Evolutionary conservation across 1,284 basidiomycete genomes (phyloP), one percentile per base, ranked within the genome.

Genomic region (Ustilago trichophora): DNA sequence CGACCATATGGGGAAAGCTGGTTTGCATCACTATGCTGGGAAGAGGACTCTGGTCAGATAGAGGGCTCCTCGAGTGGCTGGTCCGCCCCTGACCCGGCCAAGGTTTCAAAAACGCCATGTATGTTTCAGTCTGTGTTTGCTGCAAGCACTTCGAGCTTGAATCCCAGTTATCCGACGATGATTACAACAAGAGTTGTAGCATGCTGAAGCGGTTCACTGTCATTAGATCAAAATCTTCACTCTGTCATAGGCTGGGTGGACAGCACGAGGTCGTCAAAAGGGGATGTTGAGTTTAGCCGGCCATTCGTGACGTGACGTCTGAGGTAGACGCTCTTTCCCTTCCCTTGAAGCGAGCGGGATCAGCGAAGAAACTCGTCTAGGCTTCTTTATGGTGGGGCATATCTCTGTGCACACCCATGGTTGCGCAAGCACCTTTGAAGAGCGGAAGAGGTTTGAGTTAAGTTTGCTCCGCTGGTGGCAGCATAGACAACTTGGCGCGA

Each of bases 241-340:
- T n/a, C n/a, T n/a, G n/a, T n/a, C n/a, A 13, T 29, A 29, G 27
- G 27, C 7, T 8, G 13, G 13, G 27, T 7, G 18, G 19, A 5
- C 31, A 13, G 31, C 44, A 46, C 26, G 29, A 40, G 29, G 35
- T 32, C 27, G 21, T 31, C 21, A 15, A 33, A 22, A 16, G 33
- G 51, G 43, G 51, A 53, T 40, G 51, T 53, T 53, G 51, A 46
- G 29, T 53, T 34, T 31, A 49, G 43, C 42, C 42, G 51, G 27
- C 45, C 13, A 15, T 19, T 36, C 22, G 11, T 41, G 40, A 29
- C 11, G 16, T 49, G 36, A 48, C 36, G 29, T 32, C 36, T 40
- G 37, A 11, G 11, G 25, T 37, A 18, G 34, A 27, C 34, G 11
- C 34, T 38, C 37, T 22, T 3, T 26, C 42, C 32, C 37, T 22